A percentile compares a stretch with the other conserved stretches of the same genome.
These are phyloP conservation scores for Trametes punicea DNA, from an alignment of 768 basidiomycete species.

Conservation along the genomic window DNA sequence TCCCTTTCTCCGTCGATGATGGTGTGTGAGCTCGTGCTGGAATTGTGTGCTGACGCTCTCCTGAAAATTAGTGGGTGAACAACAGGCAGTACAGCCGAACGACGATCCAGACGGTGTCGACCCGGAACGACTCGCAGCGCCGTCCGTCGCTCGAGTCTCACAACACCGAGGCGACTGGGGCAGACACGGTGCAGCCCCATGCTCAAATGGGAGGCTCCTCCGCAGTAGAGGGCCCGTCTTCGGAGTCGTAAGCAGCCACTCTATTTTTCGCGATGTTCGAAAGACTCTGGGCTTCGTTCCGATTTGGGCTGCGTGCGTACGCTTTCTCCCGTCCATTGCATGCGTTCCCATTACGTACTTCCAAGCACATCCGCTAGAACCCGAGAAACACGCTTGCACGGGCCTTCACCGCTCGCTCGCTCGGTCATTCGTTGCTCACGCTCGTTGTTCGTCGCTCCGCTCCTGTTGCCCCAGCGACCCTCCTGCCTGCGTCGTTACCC, in stretches of 20 bases:
- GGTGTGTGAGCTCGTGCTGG: not conserved
- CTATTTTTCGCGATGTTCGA: not conserved
- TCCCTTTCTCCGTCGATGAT: not conserved
- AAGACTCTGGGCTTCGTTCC: not conserved
- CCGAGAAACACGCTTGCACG: not conserved
- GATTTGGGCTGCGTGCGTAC: not conserved
- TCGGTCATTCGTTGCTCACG: constrained; percentile 2
- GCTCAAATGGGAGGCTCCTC: not conserved
- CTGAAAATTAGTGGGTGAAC: constrained; percentile 19
- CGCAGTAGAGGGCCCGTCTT: not conserved
- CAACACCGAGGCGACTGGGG: constrained; percentile 1
- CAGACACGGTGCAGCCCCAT: not conserved
- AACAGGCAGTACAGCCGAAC: constrained; percentile 24
- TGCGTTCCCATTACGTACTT: not conserved
- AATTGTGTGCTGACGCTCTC: not conserved
- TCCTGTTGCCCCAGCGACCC: not conserved
- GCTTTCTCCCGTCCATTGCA: not conserved
- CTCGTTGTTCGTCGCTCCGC: not conserved
- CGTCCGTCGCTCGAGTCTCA: constrained; percentile 8
- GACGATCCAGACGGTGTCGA: constrained; percentile 21
- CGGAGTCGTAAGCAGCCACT: not conserved
- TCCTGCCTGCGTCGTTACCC: not conserved
- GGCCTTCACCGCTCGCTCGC: no score
- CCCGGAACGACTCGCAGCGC: not conserved
- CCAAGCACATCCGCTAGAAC: not conserved